Conservation (phyloP, 2,329 filamentous ascomycete genomes). For the Diaporthe capsici region DNA sequence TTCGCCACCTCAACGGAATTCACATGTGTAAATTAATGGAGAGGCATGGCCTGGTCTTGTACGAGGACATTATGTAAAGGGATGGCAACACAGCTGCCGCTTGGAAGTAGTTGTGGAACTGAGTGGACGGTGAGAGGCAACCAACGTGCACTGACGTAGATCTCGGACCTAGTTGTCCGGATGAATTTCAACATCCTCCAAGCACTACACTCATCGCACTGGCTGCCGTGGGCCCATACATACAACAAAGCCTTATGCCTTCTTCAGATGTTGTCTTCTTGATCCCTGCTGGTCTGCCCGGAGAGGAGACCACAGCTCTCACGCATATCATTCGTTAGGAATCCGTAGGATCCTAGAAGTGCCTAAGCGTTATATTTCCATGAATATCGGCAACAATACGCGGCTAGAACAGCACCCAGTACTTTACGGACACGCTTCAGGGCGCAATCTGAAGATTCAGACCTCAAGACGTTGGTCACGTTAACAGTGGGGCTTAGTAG, state of each 20-base stretch:
- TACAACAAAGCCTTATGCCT: background rate
- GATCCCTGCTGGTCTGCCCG: background rate
- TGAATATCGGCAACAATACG: too few relatives aligned
- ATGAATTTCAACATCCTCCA: background rate
- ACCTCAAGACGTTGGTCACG: too few relatives aligned
- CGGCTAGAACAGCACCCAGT: too few relatives aligned
- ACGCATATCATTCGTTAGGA: background rate
- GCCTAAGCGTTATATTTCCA: too few relatives aligned
- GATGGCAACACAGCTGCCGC: slow-evolving; percentile 2
- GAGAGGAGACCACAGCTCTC: background rate
- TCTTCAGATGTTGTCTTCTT: background rate
- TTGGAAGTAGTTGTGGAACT: background rate
- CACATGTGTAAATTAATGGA: background rate
- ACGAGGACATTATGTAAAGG: background rate
- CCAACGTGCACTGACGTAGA: background rate
- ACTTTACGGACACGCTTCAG: too few relatives aligned
- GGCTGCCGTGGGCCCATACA: background rate
- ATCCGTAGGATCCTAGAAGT: background rate
- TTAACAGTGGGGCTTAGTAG: too few relatives aligned
- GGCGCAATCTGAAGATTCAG: too few relatives aligned
- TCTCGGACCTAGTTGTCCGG: background rate
- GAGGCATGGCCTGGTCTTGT: background rate
- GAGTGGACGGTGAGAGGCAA: background rate
- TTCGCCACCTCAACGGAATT: background rate
- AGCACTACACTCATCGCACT: background rate